Base-by-base conservation (phyloP, 2,329 filamentous ascomycete genomes). In the Colletotrichum agaves region DNA sequence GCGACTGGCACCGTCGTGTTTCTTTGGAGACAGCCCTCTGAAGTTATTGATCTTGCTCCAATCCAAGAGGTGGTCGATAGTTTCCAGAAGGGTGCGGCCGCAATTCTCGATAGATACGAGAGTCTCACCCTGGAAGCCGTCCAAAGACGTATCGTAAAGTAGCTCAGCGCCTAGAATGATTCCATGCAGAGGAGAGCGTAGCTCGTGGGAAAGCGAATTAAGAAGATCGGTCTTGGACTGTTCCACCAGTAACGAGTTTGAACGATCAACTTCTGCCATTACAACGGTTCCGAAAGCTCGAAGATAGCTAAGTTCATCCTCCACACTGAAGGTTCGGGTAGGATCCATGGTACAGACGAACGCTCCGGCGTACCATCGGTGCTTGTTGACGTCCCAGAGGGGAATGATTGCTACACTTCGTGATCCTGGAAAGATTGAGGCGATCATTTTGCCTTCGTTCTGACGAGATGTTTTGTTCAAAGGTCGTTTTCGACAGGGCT, bases 121-220 rank as follows among this genome's bases (percentile, higher is more conserved):
- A 43, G 83, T 77, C 21, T 80, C 78, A 6, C 76, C 73, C 69
- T 85, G 83, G 12, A 79, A 76, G 3, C 78, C 76, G 49, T 78
- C 78, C 35, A 88, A 76, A 0, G 76, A 68, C 0, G 85, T 87
- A 19, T 88, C 85, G 4, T 81, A 79, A 0, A 90, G 72, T 2
- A 88, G 75, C 69, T 88, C 86, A 1, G 82, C 79, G 61, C 79
- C 86, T 0, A 85, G 83, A 0, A 90, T 76, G 37, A 90, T 84
- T 2, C 88, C 88, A 61, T 90, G 88, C 0, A 90, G 77, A 0
- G 88, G 88, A 1, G 85, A 88, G 5, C 88, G 81, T 5, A 90
- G 75, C 72, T 90, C 88, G 71, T 90, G 88, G 4, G 85, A 88
- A 3, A 90, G 83, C 0, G 85, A 88, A 0, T 85, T 85, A 4